phyloP scores from a whole-genome alignment of 768 basidiomycete genomes.

The Leccinum boreale region DNA sequence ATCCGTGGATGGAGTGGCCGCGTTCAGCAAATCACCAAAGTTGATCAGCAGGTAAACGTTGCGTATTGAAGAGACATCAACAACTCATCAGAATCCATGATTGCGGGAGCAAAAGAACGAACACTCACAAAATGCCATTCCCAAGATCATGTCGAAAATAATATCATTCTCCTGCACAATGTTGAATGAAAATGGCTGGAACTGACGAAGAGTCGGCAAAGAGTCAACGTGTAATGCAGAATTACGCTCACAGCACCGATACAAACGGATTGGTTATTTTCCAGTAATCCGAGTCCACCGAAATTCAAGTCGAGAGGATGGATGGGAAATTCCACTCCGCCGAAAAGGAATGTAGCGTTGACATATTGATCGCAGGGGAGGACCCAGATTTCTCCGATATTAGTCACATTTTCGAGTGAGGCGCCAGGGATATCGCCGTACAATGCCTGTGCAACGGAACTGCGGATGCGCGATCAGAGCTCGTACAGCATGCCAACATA shows the following conservation, averaged over 20 bases:
- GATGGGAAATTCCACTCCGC: slow-evolving; percentile 52
- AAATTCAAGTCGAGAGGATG: slow-evolving; percentile 62
- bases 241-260: slow-evolving; percentile 42
- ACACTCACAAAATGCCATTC: slow-evolving; percentile 66
- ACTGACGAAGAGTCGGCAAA: slow-evolving; percentile 37
- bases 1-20: slow-evolving; percentile 31
- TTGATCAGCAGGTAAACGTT: slow-evolving; percentile 64
- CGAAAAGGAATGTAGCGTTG: slow-evolving; percentile 64
- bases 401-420: slow-evolving; percentile 37
- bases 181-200: slow-evolving; percentile 62
- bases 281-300: slow-evolving; percentile 10
- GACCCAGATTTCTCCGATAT: slow-evolving; percentile 50
- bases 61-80: slow-evolving; percentile 42
- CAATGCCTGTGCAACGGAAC: slow-evolving; percentile 54
- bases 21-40: slow-evolving; percentile 59
- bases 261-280: slow-evolving; percentile 31
- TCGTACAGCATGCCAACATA: slow-evolving; percentile 5
- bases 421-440: slow-evolving; percentile 57
- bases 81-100: background rate
- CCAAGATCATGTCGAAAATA: slow-evolving; percentile 61
- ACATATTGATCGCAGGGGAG: slow-evolving; percentile 63
- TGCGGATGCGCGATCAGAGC: slow-evolving; percentile 23
- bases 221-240: background rate
- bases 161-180: slow-evolving; percentile 23
- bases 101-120: background rate